Conservation (phyloP, 2,329 filamentous ascomycete species). For the Metarhizium brunneum region DNA sequence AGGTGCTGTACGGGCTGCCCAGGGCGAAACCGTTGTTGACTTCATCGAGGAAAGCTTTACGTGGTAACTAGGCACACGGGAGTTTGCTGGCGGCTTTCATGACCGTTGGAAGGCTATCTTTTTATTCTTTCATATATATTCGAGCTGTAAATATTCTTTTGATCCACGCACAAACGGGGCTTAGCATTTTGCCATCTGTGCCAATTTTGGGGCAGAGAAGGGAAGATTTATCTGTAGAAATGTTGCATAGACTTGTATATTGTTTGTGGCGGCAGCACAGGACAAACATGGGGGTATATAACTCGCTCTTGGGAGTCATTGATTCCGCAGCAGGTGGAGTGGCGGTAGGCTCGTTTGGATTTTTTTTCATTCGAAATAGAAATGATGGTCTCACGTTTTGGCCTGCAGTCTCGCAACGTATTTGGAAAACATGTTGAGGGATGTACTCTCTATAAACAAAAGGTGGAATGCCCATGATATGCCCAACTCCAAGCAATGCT, state of each 20-base stretch:
- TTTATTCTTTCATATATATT: not conserved
- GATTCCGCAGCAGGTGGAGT: not conserved
- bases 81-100: not conserved
- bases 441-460: no score
- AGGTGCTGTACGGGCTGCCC: conserved; percentile 53
- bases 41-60: conserved; percentile 73
- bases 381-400: no score
- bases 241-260: conserved; percentile 4
- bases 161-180: not conserved
- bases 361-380: no score
- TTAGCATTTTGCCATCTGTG: not conserved
- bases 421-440: no score
- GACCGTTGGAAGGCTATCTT: not conserved
- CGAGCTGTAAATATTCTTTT: not conserved
- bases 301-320: no score
- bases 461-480: not conserved
- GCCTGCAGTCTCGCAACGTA: no score
- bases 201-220: not conserved
- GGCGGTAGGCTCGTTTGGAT: no score
- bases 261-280: not conserved
- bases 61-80: conserved; percentile 29
- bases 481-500: not conserved
- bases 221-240: conserved; percentile 3
- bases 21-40: conserved; percentile 57
- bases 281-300: conserved; percentile 2